phyloP scores from a whole-genome alignment of 352 stramenopile species.

The Blastocystis sp. region DNA sequence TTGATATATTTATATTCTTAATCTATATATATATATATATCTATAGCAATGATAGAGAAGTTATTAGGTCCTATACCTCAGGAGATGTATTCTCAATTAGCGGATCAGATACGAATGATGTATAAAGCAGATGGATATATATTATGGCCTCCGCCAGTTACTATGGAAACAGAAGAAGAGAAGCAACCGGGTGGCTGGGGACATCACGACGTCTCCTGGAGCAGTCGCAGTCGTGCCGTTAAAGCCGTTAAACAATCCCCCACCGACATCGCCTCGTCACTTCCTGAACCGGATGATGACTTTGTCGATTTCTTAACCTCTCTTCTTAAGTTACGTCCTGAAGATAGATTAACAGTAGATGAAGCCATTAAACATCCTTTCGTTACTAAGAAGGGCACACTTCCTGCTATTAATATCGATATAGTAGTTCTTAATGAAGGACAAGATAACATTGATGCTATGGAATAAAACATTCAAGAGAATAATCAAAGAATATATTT shows the following conservation, averaged over 20 bases:
- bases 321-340: conserved; percentile 55
- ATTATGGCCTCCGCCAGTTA: conserved; percentile 29
- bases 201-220: conserved; percentile 34
- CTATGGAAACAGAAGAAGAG: conserved; percentile 20
- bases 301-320: conserved; percentile 62
- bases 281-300: no score
- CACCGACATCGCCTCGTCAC: no score
- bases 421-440: no score
- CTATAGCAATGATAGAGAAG: conserved; percentile 21
- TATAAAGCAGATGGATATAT: conserved; percentile 23
- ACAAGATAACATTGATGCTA: no score
- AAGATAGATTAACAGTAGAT: conserved; percentile 57
- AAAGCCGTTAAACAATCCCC: no score
- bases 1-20: not conserved
- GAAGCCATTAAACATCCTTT: conserved; percentile 60
- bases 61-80: conserved; percentile 30
- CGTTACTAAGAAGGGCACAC: conserved; percentile 44
- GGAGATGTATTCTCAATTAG: conserved; percentile 2
- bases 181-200: conserved; percentile 32
- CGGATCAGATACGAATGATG: conserved; percentile 4
- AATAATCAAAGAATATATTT: no score
- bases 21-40: no score
- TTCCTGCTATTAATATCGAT: conserved; percentile 22
- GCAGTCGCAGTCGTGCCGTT: conserved; percentile 1
- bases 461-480: no score